Base-by-base conservation (phyloP, 805 yeast species). In the Starmerella bombicola region DNA sequence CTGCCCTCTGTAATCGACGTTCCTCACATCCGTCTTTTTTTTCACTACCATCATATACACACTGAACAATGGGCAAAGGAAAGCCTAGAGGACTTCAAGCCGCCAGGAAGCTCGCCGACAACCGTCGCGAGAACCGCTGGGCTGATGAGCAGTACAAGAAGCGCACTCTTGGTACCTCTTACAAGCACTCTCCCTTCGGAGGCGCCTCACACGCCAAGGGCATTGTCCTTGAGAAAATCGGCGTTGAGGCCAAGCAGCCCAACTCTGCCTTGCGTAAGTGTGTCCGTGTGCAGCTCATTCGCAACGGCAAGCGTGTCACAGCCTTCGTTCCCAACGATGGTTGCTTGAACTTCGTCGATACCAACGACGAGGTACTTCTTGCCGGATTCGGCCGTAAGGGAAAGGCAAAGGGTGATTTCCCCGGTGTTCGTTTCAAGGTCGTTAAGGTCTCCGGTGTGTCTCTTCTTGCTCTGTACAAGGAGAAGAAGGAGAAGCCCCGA, bases 301-400 rank as follows among this genome's bases (percentile, higher is more conserved):
- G 91, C 83, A 91, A 91, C 83, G 97, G 98, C 77, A 91, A 88
- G 81, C 88, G 83, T 76, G 98, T 86, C 59, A 91, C 98, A 64
- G 99, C 99, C 70, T 91, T 91, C 93, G 99, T 91, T 67, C 98
- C 99, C 72, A 88, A 91, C 66, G 99, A 91, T 74, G 99, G 99
- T 88, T 91, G 98, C 80, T 75, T 91, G 71, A 91, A 91, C 91
- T 91, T 80, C 62, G 96, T 91, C 63, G 99, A 91, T 69, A 97
- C 91, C 77, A 91, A 91, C 78, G 99, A 91, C 75, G 97, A 91
- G 73, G 99, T 91, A 62, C 76, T 91, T 65, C 78, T 91, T 63
- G 97, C 99, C 65, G 99, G 99, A 79, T 91, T 91, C 85, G 99
- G 99, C 84, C 85, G 97, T 77, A 91, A 95, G 80, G 98, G 98